Base-by-base conservation (phyloP, 2,329 filamentous ascomycete genomes). In the Pseudocercospora vitis region DNA sequence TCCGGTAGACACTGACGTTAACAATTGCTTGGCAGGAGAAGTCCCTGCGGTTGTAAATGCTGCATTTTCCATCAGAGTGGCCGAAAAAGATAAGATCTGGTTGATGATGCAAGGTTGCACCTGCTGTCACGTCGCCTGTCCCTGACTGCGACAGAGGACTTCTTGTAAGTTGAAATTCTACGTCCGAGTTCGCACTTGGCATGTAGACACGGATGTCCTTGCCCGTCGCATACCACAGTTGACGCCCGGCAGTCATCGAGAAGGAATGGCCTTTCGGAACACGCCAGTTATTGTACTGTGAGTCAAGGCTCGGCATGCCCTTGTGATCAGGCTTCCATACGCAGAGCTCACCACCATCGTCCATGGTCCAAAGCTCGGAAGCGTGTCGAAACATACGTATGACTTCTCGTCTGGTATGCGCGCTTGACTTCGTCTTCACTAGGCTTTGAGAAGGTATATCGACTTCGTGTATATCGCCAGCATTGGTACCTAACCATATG, bases 1-100 rank as follows among this genome's bases (percentile, higher is more conserved):
- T 95, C 73, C 96, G 97, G 80, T 95, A 97, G 11, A 91, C 81
- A 70, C 91, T 97, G 63, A 96, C 82, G 65, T 85, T 96, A 56
- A 97, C 77, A 29, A 95, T 79, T 4, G 82, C 84, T n/a, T 95
- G 68, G 64, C 89, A 96, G 0, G 83, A 75, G 68, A 88, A 94
- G 64, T 91, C 85, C 19, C 78, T 80, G 19, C 83, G 82, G 2
- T 89, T 92, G 72, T 95, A 97, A n/a, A 97, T 85, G 55, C 89
- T 94, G 51, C 99, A 84, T 70, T 96, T 96, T 44, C 94, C 94
- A 70, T 99, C 94, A 9, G 82, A 84, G 68, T 99, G 94, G 1
- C 94, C 94, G 62, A 99, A 87, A 70, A 91, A 96, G 1, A 95
- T 85, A 58, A 86, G 85, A 52, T 88, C 88, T 0, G 87, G 85